Evolutionary conservation across 2,329 filamentous ascomycete species (phyloP), one percentile per base, ranked within the genome.

Genomic region (Sporothrix brasiliensis): DNA sequence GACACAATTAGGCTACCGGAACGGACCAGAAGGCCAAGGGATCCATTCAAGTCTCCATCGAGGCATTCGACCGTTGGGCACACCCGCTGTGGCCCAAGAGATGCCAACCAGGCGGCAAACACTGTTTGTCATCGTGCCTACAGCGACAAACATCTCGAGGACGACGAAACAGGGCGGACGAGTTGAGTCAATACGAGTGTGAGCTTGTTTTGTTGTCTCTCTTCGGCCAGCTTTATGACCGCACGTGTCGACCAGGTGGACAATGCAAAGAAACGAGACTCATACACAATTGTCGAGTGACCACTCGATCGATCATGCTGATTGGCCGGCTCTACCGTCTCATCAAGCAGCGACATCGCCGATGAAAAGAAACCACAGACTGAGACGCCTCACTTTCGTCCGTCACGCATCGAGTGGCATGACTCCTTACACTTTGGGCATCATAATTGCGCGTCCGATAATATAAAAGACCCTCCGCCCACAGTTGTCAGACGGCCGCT

Each of bases 311-410:
- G 34, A 5, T 41, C 30, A 13, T 10, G 4, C 41, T 41, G 54
- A 16, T 47, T 65, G 27, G 4, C 24, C 41, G 27, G 13, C 24
- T n/a, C 61, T 24, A 50, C 60, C 34, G 7, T 50, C 61, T 65
- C 39, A 7, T 16, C 61, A 65, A 24, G 50, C 11, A n/a, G 16
- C 14, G 16, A 30, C 30, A 65, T 30, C 24, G 44, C 34, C 16
- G 61, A 49, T 65, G 44, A 24, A 34, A 13, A 63, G 39, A 49
- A 5, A 21, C 19, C 27, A 50, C 39, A 47, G 10, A 21, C 9
- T 24, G 58, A 50, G 24, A 65, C 50, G 61, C 61, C 61, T 65
- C 61, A 65, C 44, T 65, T 50, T 61, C n/a, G 21, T 14, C 2
- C 16, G 21, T 21, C 21, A 13, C 14, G 11, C 11, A 16, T 54